Evolutionary conservation across 2,329 filamentous ascomycete genomes (phyloP).

Genomic region (Furcasterigmium sp.): DNA sequence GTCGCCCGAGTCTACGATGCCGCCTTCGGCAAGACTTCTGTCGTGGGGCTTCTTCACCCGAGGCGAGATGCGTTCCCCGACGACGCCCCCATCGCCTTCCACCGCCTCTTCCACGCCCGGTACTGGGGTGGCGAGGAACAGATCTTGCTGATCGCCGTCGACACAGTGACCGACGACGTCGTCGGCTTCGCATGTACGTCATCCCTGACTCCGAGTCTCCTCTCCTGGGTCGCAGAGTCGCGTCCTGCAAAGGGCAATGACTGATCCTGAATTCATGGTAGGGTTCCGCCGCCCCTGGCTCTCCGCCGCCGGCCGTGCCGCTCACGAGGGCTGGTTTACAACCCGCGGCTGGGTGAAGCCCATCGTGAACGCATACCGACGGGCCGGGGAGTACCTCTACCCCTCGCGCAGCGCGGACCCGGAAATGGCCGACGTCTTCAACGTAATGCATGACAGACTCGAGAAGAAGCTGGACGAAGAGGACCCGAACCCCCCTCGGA

Average conservation of each 20-base stretch:
- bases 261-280: no score
- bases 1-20: conserved; percentile 20
- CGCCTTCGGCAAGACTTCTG: conserved; percentile 21
- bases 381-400: conserved; percentile 17
- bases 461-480: conserved; percentile 13
- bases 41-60: conserved; percentile 27
- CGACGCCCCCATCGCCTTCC: conserved; percentile 14
- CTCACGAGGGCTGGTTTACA: conserved; percentile 8
- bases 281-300: conserved; percentile 22
- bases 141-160: conserved; percentile 20
- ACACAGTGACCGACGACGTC: conserved; percentile 9
- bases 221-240: no score
- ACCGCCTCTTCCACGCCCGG: conserved; percentile 21
- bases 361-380: conserved; percentile 17
- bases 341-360: conserved; percentile 21
- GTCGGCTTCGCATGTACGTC: conserved; percentile 27
- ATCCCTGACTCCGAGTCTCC: no score
- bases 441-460: conserved; percentile 17
- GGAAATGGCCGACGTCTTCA: conserved; percentile 15
- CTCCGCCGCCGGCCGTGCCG: conserved; percentile 5
- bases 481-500: conserved; percentile 19
- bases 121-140: conserved; percentile 24
- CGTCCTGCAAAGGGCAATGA: no score
- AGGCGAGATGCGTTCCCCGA: conserved; percentile 13
- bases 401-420: conserved; percentile 16